Evolutionary conservation across 345 rosid genomes (phyloP), one percentile per base, ranked within the genome.

Genomic region (Aurinia saxatilis): DNA sequence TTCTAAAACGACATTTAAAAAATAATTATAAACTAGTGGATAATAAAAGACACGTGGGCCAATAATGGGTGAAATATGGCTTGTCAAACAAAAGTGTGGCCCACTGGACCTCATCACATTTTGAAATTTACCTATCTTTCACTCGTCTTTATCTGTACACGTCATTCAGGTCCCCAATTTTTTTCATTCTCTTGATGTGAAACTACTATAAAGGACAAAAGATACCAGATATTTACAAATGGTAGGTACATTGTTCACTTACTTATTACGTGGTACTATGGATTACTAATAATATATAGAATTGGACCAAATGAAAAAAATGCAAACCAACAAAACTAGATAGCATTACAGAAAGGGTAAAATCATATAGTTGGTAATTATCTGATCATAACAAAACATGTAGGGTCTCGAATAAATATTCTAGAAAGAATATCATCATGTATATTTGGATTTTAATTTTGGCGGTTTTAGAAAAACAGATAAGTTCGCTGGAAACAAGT

Each of bases 61-160:
- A 54, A 18, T 61, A 35, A 61, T 53, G 36, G 45, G 50, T 37
- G 27, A 62, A 40, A 38, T 14, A 49, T 46, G 31, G 34, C 9
- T 61, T 69, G 63, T 70, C 68, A 63, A 33, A 33, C 55, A 68
- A 44, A 51, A 52, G 2, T 12, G 1, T 16, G 58, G 64, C 64
- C 74, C 69, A 70, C 58, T 47, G 21, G 74, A 48, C 65, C 59
- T 39, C 64, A 48, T 56, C 46, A 48, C 63, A 15, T 8, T 47
- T 37, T 12, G 27, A 16, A 42, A 59, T 60, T 50, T 50, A 50
- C 11, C 15, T 21, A 60, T 53, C 14, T 54, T 54, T 36, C 45
- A 36, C 15, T 47, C 31, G 51, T 63, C 51, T 4, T 15, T 62
- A 70, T 70, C 68, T 39, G 16, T 51, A 63, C 69, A 70, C 59